Base-by-base conservation (phyloP, 345 rosid species). In the Gossypium arboreum region DNA sequence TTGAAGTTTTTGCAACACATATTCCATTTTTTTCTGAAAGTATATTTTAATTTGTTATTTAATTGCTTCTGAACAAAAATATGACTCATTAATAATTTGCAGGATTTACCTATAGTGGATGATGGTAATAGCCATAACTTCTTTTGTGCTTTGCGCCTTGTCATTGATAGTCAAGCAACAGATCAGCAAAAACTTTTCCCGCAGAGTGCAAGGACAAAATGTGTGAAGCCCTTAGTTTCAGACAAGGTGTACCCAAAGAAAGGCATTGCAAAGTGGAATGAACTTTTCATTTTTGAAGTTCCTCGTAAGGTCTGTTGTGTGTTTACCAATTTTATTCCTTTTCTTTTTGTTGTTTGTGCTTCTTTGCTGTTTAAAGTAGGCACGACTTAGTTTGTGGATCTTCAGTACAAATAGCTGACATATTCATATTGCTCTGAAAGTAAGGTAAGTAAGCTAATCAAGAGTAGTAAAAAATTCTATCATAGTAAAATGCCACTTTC, bases 171-270 rank as follows among this genome's bases (percentile, higher is more conserved):
- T 79, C 91, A 85, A 78, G 87, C 90, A 79, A 81, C 91, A 51
- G 99, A 95, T 73, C 94, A 92, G 79, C 99, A 90, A 81, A 95
- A 87, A 82, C 88, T 87, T 79, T 93, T 90, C 79, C 98, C 99
- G 52, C 98, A 93, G 83, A 95, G 98, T 87, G 99, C 94, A 59
- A 90, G 99, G 90, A 95, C 99, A 73, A 95, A 90, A 87, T 95
- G 98, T 62, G 93, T 89, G 71, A 93, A 88, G 85, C 97, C 97
- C 77, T 76, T 82, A n/a, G 81, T 87, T 79, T 73, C 83, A 62
- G 72, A 77, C 76, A 63, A 56, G 58, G 75, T 73, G 68, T 82
- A 83, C 76, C 70, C 80, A 16, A 83, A 75, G 73, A 80, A 80
- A 76, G 92, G 89, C 72, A 79, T 77, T 71, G 94, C 94, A 44